Base-by-base conservation (phyloP, 1,284 basidiomycete species). In the Fistulina hepatica region DNA sequence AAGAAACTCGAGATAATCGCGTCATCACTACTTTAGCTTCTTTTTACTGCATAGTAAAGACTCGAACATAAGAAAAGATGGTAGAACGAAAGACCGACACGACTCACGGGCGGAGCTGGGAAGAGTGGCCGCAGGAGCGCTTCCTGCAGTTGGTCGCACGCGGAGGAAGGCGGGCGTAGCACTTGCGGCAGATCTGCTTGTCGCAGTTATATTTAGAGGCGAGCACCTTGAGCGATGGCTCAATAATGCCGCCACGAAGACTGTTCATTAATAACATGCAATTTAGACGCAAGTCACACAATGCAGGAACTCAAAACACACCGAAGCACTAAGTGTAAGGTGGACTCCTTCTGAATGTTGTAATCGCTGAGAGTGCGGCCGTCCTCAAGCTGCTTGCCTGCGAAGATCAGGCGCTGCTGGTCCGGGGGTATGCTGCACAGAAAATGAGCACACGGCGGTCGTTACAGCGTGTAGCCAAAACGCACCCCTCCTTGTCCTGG, bases 141-240 rank as follows among this genome's bases (percentile, higher is more conserved):
- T 95, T 94, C 60, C 92, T 77, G 81, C 94, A 98, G 80, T 97
- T 97, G 71, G 92, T 97, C 33, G 94, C 94, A 67, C 94, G 91
- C 42, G 92, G 93, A 52, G 94, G 93, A 52, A 97, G 92, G 59
- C 95, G 94, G 39, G 94, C 94, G 67, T 98, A 98, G 75, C 95
- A 97, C 69, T 97, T 97, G 65, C 94, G 92, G 80, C 94, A 98
- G 58, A 97, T 95, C 61, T 92, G 85, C 73, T 93, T 92, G 66
- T 92, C 89, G 63, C 89, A 92, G 67, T 97, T 97, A 76, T 93
- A 93, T 67, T 94, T 95, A 59, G 80, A 73, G 44, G 94, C 94
- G 48, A 97, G 78, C 39, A 92, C 90, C 69, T 97, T 97, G 58
- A 98, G 71, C 52, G 94, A 97, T 49, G 94, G 94, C 72, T 98